These are phyloP conservation scores for Nigrograna mackinnonii DNA, from an alignment of 2,329 filamentous ascomycete genomes.

Conservation along the genomic window DNA sequence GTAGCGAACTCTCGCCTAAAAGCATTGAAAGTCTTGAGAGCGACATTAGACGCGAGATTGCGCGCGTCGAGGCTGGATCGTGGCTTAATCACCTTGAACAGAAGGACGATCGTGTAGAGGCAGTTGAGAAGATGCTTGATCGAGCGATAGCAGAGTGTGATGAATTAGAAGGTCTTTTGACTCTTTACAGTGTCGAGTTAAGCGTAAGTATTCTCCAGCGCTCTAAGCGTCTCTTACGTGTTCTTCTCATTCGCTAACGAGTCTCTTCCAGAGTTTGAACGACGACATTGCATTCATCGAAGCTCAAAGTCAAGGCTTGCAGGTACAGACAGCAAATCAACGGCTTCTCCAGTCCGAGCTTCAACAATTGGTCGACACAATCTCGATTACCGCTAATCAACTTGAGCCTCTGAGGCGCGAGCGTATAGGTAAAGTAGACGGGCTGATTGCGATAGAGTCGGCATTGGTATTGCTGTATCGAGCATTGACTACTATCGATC, in stretches of 20 bases:
- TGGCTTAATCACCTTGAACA: slow-evolving; percentile 85
- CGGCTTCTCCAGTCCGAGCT: slow-evolving; percentile 90
- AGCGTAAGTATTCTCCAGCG: slow-evolving; percentile 62
- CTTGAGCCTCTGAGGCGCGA: slow-evolving; percentile 74
- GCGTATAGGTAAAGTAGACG: slow-evolving; percentile 71
- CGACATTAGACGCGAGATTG: slow-evolving; percentile 84
- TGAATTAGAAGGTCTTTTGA: slow-evolving; percentile 91
- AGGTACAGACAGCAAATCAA: slow-evolving; percentile 96
- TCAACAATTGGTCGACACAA: slow-evolving; percentile 84
- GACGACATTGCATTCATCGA: slow-evolving; percentile 98
- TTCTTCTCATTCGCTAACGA: slow-evolving; percentile 22
- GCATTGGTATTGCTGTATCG: slow-evolving; percentile 83
- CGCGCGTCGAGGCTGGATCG: slow-evolving; percentile 86
- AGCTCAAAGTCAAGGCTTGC: slow-evolving; percentile 92
- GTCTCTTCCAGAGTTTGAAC: slow-evolving; percentile 71
- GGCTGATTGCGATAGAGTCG: slow-evolving; percentile 76
- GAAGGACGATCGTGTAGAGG: slow-evolving; percentile 86
- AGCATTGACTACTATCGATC: slow-evolving; percentile 92
- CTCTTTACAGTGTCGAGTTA: slow-evolving; percentile 91
- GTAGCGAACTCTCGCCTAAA: slow-evolving; percentile 72
- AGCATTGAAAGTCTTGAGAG: slow-evolving; percentile 79
- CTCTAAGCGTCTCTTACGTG: not conserved
- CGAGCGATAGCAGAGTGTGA: slow-evolving; percentile 93
- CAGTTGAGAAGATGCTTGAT: slow-evolving; percentile 85
- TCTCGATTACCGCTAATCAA: slow-evolving; percentile 79